A percentile compares a stretch with the other conserved stretches of the same genome.
phyloP scores from a whole-genome alignment of 805 yeast genomes.

The Martiniozyma abietophila region DNA sequence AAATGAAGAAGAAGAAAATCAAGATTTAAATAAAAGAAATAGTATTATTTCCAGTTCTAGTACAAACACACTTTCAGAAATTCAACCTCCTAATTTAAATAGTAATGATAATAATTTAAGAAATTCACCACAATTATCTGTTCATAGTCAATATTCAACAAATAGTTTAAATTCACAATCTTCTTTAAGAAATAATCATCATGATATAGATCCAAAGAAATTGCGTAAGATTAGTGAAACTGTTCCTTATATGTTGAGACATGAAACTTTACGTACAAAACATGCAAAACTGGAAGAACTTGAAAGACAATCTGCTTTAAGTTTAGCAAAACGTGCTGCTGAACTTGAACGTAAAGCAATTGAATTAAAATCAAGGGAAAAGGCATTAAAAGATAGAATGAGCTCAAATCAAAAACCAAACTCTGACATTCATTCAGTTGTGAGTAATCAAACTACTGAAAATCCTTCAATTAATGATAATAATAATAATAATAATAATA shows the following conservation, averaged over 20 bases:
- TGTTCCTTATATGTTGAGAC: constrained; percentile 74
- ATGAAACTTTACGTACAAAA: constrained; percentile 63
- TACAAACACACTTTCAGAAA: constrained; percentile 4
- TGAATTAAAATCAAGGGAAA: constrained; percentile 60
- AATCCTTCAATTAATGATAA: too few species aligned
- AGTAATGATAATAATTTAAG: neutral
- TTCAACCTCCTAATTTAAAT: too few species aligned
- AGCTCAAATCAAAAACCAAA: too few species aligned
- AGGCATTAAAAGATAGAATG: constrained; percentile 32
- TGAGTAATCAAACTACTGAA: too few species aligned
- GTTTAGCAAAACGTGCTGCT: constrained; percentile 64
- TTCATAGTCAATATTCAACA: constrained; percentile 7
- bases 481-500: too few species aligned
- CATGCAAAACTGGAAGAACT: constrained; percentile 72
- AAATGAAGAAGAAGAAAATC: constrained; percentile 2
- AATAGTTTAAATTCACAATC: constrained; percentile 11
- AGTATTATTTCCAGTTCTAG: constrained; percentile 8
- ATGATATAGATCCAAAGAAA: constrained; percentile 42
- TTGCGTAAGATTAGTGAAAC: constrained; percentile 74
- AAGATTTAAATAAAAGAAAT: too few species aligned
- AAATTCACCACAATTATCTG: constrained; percentile 16
- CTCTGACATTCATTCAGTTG: too few species aligned
- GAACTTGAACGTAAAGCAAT: constrained; percentile 69
- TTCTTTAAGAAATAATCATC: too few species aligned
- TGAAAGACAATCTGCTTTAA: constrained; percentile 70